These are phyloP conservation scores for Xylariaceae sp. DNA, from an alignment of 2,329 filamentous ascomycete genomes.

Conservation along the genomic window DNA sequence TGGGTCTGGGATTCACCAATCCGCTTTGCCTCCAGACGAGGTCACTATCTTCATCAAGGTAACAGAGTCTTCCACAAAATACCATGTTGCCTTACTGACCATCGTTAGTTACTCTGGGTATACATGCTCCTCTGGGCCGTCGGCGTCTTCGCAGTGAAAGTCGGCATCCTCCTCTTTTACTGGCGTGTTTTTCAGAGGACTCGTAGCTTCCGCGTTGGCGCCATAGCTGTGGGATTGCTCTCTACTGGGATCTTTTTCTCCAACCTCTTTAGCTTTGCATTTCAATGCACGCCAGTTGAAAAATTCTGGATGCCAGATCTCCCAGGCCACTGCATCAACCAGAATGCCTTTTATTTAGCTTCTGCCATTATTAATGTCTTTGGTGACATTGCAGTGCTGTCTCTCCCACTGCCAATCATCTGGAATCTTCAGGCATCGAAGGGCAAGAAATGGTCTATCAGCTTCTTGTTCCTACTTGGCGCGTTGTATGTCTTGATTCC, in stretches of 20 bases:
- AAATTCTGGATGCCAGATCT: slow-evolving; percentile 21
- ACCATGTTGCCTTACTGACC: not conserved
- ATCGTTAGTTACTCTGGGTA: slow-evolving; percentile 22
- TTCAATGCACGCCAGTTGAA: slow-evolving; percentile 23
- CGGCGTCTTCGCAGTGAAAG: slow-evolving; percentile 27
- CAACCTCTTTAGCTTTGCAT: slow-evolving; percentile 24
- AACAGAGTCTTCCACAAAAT: no score
- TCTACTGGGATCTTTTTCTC: slow-evolving; percentile 23
- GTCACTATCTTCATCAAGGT: slow-evolving; percentile 24
- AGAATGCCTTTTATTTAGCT: slow-evolving; percentile 23
- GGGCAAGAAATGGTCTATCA: slow-evolving; percentile 29
- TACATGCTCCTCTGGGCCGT: slow-evolving; percentile 28
- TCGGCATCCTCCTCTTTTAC: slow-evolving; percentile 30
- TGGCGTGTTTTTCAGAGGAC: slow-evolving; percentile 27
- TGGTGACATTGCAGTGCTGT: slow-evolving; percentile 28
- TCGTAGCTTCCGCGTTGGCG: slow-evolving; percentile 20
- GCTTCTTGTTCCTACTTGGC: slow-evolving; percentile 31
- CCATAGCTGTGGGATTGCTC: slow-evolving; percentile 20
- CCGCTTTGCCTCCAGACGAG: slow-evolving; percentile 15
- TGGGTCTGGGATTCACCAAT: slow-evolving; percentile 25
- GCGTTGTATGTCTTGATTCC: slow-evolving; percentile 25
- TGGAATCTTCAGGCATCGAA: slow-evolving; percentile 28
- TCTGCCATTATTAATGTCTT: slow-evolving; percentile 28
- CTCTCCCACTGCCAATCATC: slow-evolving; percentile 30
- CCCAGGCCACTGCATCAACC: slow-evolving; percentile 22